A percentile compares a stretch with the other conserved stretches of the same genome.
phyloP scores from a whole-genome alignment of 306 rosid genomes.

The Biancaea sappan region DNA sequence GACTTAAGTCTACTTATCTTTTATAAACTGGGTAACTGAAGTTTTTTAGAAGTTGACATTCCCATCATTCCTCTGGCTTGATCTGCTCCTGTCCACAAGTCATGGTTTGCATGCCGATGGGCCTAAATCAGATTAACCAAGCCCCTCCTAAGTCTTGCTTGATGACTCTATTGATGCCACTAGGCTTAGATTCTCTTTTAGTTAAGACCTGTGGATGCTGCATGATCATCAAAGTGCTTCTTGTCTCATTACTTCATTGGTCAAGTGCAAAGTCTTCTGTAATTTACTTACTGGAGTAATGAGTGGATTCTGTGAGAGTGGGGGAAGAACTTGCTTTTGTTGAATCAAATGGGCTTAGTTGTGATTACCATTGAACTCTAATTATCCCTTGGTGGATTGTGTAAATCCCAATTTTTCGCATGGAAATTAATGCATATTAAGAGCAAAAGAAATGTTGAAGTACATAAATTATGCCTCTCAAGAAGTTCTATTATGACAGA shows the following conservation, averaged over 20 bases:
- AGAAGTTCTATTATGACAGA: not conserved
- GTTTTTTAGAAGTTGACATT: not conserved
- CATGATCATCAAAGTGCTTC: slow-evolving; percentile 18
- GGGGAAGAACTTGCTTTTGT: slow-evolving; percentile 14
- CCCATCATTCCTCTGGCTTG: slow-evolving; percentile 25
- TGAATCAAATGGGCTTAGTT: slow-evolving; percentile 22
- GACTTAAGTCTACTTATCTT: not conserved
- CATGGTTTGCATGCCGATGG: slow-evolving; percentile 22
- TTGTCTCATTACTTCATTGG: not conserved
- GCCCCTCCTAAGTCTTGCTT: not conserved
- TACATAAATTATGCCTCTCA: not conserved
- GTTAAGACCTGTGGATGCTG: slow-evolving; percentile 22
- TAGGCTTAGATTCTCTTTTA: slow-evolving; percentile 30
- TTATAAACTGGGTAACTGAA: not conserved
- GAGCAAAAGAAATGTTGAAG: not conserved
- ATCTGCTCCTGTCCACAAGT: slow-evolving; percentile 11
- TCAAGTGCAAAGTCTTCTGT: slow-evolving; percentile 31
- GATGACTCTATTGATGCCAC: slow-evolving; percentile 23
- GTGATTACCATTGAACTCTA: slow-evolving; percentile 26
- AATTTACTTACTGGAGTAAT: slow-evolving; percentile 26
- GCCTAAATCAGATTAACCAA: slow-evolving; percentile 26
- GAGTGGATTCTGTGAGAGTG: slow-evolving; percentile 21
- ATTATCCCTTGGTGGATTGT: not conserved
- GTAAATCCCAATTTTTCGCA: slow-evolving; percentile 8
- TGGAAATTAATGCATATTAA: slow-evolving; percentile 3